These are phyloP conservation scores for Populus davidiana DNA, from an alignment of 345 rosid species.

Conservation along the genomic window DNA sequence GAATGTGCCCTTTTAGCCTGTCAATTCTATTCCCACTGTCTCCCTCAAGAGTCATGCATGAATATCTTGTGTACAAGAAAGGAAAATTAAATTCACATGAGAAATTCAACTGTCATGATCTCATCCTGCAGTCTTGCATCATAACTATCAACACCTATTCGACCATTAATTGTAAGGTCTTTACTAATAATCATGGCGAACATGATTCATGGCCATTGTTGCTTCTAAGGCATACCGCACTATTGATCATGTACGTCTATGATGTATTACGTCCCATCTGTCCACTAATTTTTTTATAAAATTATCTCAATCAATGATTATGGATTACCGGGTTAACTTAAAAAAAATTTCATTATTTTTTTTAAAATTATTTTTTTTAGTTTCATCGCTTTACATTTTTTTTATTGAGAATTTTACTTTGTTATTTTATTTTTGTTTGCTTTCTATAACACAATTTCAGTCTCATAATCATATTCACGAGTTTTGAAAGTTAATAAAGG, in stretches of 20 bases:
- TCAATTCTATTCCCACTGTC: constrained; percentile 14
- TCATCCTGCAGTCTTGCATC: background rate
- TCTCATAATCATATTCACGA: too few species aligned
- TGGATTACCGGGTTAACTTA: too few species aligned
- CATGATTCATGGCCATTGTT: too few species aligned
- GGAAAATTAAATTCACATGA: background rate
- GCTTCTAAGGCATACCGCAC: background rate
- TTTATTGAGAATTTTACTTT: too few species aligned
- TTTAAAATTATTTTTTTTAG: too few species aligned
- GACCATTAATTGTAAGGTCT: too few species aligned
- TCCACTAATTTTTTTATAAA: background rate
- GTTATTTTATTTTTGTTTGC: too few species aligned
- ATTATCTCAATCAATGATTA: too few species aligned
- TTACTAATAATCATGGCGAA: too few species aligned
- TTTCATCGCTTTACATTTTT: too few species aligned
- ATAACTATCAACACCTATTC: background rate
- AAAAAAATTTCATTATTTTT: too few species aligned
- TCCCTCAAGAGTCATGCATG: background rate
- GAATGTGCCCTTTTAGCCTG: constrained; percentile 26
- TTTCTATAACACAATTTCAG: rapidly evolving
- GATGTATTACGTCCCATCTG: background rate
- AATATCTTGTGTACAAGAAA: constrained; percentile 1
- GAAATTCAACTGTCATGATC: constrained; percentile 1
- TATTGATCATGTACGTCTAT: background rate
- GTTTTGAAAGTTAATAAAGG: too few species aligned